Evolutionary conservation across 106 monocot genomes (phyloP), one percentile per base, ranked within the genome.

Genomic region (Narthecium ossifragum): DNA sequence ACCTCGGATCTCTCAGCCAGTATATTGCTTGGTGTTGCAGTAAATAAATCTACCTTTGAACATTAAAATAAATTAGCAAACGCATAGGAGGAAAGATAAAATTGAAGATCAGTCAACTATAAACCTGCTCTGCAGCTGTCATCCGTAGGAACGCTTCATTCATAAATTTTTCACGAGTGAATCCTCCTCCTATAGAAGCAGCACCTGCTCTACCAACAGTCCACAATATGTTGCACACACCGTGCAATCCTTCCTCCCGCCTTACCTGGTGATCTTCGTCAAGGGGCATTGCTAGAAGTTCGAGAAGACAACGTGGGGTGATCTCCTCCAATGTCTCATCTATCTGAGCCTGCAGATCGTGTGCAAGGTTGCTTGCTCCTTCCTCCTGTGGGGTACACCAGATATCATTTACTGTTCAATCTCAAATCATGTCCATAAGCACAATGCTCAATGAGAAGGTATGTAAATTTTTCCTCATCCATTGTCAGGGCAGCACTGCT

Each of bases 261-360:
- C 76, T 90, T 25, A 60, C 71, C 53, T 10, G 41, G 69, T 90
- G 64, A 23, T 80, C 80, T 25, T 75, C 69, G 66, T 96, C 78
- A 56, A 96, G 78, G 14, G 90, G 86, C 52, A 96, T 64, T 31
- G 90, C 83, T 15, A 96, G 67, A 64, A 96, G 96, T 62, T 90
- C 96, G 27, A 96, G 71, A 32, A 84, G 69, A 68, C 72, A 90
- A 22, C 65, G 73, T 63, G 90, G 96, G 22, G 84, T 76, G 48
- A 96, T 86, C 46, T 90, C 96, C 76, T 96, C 96, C 40, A 96
- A 55, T 65, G 96, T 96, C 46, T 87, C 86, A 26, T 96, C 90
- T 60, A 96, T 96, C 50, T 96, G 96, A 47, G 61, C 59, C 64
- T 73, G 66, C 25, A 96, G 59, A 66, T 86, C 76, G 48, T 78